Base-by-base conservation (phyloP, 2,329 filamentous ascomycete genomes). In the Hypomyces rosellus region DNA sequence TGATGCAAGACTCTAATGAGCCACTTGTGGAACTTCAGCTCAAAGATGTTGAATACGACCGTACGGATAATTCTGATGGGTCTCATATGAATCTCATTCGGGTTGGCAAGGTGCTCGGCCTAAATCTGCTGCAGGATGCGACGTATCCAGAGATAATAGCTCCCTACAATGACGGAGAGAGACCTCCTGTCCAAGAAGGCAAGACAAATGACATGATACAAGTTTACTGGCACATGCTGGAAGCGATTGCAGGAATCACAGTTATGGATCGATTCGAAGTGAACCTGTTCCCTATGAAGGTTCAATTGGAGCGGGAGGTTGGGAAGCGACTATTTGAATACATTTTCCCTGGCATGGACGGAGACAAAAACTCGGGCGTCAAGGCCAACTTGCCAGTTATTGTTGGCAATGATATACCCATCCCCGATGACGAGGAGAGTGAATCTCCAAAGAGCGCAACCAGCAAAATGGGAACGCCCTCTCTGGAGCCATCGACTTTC, bases 221-320 rank as follows among this genome's bases (percentile, higher is more conserved):
- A 34, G 88, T 99, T 12, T 93, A 95, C 65, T 99, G 95, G 89
- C 85, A 96, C 65, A 96, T 96, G 89, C 78, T 99, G 4, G 93
- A 99, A 70, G 91, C 93, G 7, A 96, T 99, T 66, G 93, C 92
- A 36, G 93, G 93, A 45, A 99, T 99, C 54, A 89, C 92, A 1
- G 91, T 99, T 33, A 89, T 99, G 76, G 92, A 97, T 59, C 88
- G 95, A 61, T 99, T 99, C 62, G 91, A 97, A 67, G 88, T 99
- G 49, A 89, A 91, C 49, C 73, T 99, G 16, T 91, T 95, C 66
- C 95, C 93, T 0, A 80, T 99, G 65, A 95, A 90, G 67, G 84
- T 99, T 18, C 93, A 99, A 65, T 76, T 99, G 34, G 93, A 99
- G 68, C 86, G 85, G 34, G 91, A 97, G 60, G 85, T 96, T 45